Evolutionary conservation across 2,329 filamentous ascomycete genomes (phyloP).

Genomic region (Diaporthe citriasiana): DNA sequence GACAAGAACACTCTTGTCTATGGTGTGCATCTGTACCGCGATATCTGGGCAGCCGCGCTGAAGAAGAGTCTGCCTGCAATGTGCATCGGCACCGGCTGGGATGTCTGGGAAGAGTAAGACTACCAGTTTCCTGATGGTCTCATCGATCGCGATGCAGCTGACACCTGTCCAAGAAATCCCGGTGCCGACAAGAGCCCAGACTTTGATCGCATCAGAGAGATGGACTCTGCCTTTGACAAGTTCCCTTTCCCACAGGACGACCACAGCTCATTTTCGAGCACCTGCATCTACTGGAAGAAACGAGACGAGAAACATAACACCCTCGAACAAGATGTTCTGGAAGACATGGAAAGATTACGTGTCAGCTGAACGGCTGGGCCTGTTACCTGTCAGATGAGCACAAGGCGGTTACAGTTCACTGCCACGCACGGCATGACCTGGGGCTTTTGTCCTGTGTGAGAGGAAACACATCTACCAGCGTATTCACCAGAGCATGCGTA

Average conservation of each 20-base stretch:
- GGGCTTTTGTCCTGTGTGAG: too few species aligned
- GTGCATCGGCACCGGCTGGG: slow-evolving; percentile 70
- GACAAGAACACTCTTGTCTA: slow-evolving; percentile 67
- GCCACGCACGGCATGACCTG: too few species aligned
- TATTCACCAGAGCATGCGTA: too few species aligned
- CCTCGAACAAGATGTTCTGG: neutral
- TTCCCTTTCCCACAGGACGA: slow-evolving; percentile 56
- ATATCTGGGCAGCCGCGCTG: slow-evolving; percentile 67
- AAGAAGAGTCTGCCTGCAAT: slow-evolving; percentile 61
- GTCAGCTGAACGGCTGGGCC: neutral
- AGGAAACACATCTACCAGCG: too few species aligned
- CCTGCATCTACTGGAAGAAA: slow-evolving; percentile 57
- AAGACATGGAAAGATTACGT: neutral
- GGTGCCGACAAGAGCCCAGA: slow-evolving; percentile 43
- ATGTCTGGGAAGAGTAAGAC: slow-evolving; percentile 65
- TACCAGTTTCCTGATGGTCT: too few species aligned
- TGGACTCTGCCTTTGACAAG: slow-evolving; percentile 51
- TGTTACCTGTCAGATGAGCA: neutral
- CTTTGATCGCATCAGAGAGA: slow-evolving; percentile 51
- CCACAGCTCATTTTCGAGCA: slow-evolving; percentile 57
- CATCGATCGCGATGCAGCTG: neutral
- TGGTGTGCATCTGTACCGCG: slow-evolving; percentile 72
- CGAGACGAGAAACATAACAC: neutral
- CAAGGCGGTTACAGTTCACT: too few species aligned
- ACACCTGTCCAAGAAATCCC: neutral